Evolutionary conservation across 352 stramenopile genomes (phyloP).

Genomic region (Globisporangium uncinulatum): DNA sequence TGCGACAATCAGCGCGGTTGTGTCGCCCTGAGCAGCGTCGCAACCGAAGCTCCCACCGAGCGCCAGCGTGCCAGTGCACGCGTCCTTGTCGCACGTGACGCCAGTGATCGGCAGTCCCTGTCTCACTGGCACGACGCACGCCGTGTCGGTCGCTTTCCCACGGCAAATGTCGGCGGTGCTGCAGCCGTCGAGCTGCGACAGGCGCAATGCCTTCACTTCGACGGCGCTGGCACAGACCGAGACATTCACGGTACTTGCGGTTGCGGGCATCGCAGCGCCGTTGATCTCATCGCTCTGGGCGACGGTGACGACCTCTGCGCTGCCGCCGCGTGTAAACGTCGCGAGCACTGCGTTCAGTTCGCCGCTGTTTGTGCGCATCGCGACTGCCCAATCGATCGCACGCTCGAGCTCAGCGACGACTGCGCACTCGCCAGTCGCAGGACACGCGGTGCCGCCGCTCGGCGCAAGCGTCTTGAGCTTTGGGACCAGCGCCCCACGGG

Average conservation of each 20-base stretch:
- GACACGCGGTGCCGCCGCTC: conserved; percentile 20
- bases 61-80: conserved; percentile 45
- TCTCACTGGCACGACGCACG: conserved; percentile 39
- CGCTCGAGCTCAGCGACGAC: conserved; percentile 44
- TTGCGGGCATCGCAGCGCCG: conserved; percentile 22
- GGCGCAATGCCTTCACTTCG: conserved; percentile 35
- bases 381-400: conserved; percentile 64
- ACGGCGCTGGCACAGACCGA: conserved; percentile 51
- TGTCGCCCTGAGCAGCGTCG: conserved; percentile 24
- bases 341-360: conserved; percentile 43
- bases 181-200: conserved; percentile 48
- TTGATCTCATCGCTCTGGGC: conserved; percentile 30
- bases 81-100: conserved; percentile 35
- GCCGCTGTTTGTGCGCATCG: conserved; percentile 27
- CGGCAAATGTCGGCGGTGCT: conserved; percentile 55
- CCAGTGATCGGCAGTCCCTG: conserved; percentile 23
- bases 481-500: conserved; percentile 30
- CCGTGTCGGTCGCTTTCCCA: conserved; percentile 32
- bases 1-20: conserved; percentile 36
- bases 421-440: conserved; percentile 28
- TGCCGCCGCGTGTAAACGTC: conserved; percentile 32
- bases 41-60: conserved; percentile 40
- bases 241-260: conserved; percentile 13
- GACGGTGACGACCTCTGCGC: conserved; percentile 39
- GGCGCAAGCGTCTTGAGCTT: conserved; percentile 26